Percentiles rank a stretch among this genome's conserved stretches.
Conservation (phyloP, 2,329 filamentous ascomycete species). For the Epichloe gansuensis region DNA sequence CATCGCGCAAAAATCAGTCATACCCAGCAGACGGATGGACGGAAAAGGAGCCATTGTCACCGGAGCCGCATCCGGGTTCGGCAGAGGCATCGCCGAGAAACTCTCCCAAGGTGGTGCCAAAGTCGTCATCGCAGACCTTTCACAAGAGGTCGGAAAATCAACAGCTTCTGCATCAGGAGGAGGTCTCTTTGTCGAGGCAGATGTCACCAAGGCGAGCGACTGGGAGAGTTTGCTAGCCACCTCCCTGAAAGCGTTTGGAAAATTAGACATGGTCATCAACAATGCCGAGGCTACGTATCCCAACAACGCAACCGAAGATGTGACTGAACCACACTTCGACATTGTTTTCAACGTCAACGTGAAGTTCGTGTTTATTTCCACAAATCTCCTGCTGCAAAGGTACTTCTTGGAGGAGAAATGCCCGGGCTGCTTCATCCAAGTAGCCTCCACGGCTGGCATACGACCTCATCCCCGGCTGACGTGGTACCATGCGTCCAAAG, state of each 20-base stretch:
- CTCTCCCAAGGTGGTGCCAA: slow-evolving; percentile 48
- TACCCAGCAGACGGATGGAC: slow-evolving; percentile 22
- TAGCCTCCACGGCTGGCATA: slow-evolving; percentile 49
- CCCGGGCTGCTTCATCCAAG: slow-evolving; percentile 51
- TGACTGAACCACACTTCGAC: slow-evolving; percentile 47
- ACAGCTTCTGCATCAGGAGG: slow-evolving; percentile 31
- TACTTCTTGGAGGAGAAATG: slow-evolving; percentile 46
- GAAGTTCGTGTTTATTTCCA: slow-evolving; percentile 51
- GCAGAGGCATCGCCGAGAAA: slow-evolving; percentile 46
- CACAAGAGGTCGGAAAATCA: slow-evolving; percentile 35
- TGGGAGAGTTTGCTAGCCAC: too few relatives aligned
- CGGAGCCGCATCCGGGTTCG: slow-evolving; percentile 52
- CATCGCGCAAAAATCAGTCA: slow-evolving; percentile 1
- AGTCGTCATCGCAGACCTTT: slow-evolving; percentile 52
- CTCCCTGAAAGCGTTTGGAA: too few relatives aligned
- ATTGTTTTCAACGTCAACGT: slow-evolving; percentile 57
- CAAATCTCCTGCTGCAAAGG: slow-evolving; percentile 41
- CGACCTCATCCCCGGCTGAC: slow-evolving; percentile 51
- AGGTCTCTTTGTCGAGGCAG: slow-evolving; percentile 28
- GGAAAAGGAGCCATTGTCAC: slow-evolving; percentile 32
- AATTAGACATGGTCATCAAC: too few relatives aligned
- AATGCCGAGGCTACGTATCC: too few relatives aligned
- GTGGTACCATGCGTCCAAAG: slow-evolving; percentile 62
- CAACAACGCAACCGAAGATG: too few relatives aligned
- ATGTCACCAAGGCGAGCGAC: slow-evolving; percentile 35